Base-by-base conservation (phyloP, 2,329 filamentous ascomycete species). In the Xylaria sp. region DNA sequence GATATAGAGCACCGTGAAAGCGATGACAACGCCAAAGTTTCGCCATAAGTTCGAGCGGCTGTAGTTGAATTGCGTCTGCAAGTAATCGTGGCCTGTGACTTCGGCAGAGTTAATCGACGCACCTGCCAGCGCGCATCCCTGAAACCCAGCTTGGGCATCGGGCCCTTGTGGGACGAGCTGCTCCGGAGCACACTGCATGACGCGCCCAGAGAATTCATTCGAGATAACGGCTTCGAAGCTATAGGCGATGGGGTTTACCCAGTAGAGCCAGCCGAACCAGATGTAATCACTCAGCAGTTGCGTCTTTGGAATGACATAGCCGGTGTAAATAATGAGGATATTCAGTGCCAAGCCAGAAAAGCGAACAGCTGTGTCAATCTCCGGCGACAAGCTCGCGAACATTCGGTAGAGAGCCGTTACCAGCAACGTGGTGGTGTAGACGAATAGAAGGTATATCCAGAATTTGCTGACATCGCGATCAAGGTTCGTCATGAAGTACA, bases 401-500 rank as follows among this genome's bases (percentile, higher is more conserved):
- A 78, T 76, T 44, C 78, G 77, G 59, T 77, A 79, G 42, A 77
- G 68, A 2, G 77, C 74, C 15, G 78, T 79, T 31, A 76, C 68
- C 59, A 73, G 71, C 13, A 78, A 67, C 0, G 77, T 78, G 6
- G 72, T 77, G 15, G 69, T 69, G 59, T 77, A 79, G 15, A 88
- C 85, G 69, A 92, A 88, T 0, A 91, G 78, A 68, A 88, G 85
- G 73, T 88, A 87, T 63, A 90, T 89, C 76, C 90, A 92, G 77
- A 91, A 92, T 28, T 90, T 85, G 51, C 88, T 89, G 0, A 91
- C 85, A 33, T 88, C 87, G 33, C 90, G 82, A 62, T 90, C 85
- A 1, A 95, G 83, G 59, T 91, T 89, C 0, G 90, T 87, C 90
- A 95, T 90, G 79, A 94, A 94, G 81, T 94, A 95, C 44, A 94